phyloP scores from a whole-genome alignment of 441 rosid genomes.

The Hura crepitans region DNA sequence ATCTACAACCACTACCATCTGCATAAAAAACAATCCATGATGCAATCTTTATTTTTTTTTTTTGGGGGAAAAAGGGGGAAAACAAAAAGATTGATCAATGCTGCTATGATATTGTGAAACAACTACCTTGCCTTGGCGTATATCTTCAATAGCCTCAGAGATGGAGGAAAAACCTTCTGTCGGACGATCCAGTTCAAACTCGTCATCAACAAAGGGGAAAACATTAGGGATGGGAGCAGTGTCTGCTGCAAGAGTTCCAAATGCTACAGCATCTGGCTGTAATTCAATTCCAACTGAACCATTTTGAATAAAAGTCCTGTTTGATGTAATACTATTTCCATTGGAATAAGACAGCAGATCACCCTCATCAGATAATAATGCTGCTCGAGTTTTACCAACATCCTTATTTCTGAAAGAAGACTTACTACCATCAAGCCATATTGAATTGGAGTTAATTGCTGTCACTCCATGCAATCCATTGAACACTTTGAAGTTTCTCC shows the following conservation, averaged over 20 bases:
- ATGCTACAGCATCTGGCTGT: conserved; percentile 40
- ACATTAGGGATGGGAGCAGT: conserved; percentile 37
- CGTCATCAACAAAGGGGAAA: conserved; percentile 50
- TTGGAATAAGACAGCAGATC: conserved; percentile 45
- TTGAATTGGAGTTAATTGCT: conserved; percentile 25
- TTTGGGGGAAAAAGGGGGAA: background rate
- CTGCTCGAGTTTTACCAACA: conserved; percentile 42
- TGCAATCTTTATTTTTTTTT: background rate
- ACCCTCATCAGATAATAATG: conserved; percentile 58
- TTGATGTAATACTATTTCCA: conserved; percentile 28
- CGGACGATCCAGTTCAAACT: conserved; percentile 62
- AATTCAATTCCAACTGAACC: conserved; percentile 28
- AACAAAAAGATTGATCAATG: background rate
- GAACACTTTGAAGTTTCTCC: conserved; percentile 37
- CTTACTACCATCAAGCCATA: conserved; percentile 26
- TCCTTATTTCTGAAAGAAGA: conserved; percentile 36
- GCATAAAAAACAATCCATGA: conserved; percentile 28
- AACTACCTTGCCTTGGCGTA: conserved; percentile 83
- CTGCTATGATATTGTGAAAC: background rate
- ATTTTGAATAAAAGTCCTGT: conserved; percentile 29
- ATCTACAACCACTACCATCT: conserved; percentile 88
- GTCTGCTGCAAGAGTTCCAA: conserved; percentile 49
- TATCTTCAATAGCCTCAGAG: conserved; percentile 79
- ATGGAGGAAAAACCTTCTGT: conserved; percentile 77
- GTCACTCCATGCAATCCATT: conserved; percentile 35